Evolutionary conservation across 306 rosid species (phyloP).

Genomic region (Prosopis cineraria): DNA sequence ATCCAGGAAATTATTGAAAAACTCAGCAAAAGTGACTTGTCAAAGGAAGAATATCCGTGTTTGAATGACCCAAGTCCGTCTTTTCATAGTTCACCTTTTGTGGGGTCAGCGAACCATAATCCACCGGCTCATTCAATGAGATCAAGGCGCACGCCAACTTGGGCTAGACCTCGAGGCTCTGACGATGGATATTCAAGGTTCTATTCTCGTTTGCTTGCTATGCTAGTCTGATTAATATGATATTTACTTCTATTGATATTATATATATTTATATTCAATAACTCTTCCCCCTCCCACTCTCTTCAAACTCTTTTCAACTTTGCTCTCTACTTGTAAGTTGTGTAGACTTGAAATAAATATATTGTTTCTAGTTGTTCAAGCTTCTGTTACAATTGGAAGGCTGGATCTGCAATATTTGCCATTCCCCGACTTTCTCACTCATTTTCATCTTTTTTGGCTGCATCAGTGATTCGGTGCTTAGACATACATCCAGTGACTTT

Average conservation of each 20-base stretch:
- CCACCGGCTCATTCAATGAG: slow-evolving; percentile 84
- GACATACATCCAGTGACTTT: slow-evolving; percentile 86
- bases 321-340: not conserved
- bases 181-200: slow-evolving; percentile 99
- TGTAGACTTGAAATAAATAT: slow-evolving; percentile 1
- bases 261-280: slow-evolving; percentile 17
- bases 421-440: not conserved
- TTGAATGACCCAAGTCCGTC: slow-evolving; percentile 85
- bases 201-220: slow-evolving; percentile 13
- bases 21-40: slow-evolving; percentile 69
- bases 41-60: slow-evolving; percentile 94
- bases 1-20: slow-evolving; percentile 89
- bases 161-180: slow-evolving; percentile 92
- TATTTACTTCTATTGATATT: slow-evolving; percentile 20
- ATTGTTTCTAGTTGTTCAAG: slow-evolving; percentile 5
- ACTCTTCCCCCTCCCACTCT: slow-evolving; percentile 3
- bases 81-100: slow-evolving; percentile 60
- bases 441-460: slow-evolving; percentile 28
- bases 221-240: slow-evolving; percentile 7
- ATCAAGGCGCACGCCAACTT: slow-evolving; percentile 82
- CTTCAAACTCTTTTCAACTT: not conserved
- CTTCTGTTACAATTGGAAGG: slow-evolving; percentile 5
- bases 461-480: slow-evolving; percentile 78
- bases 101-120: slow-evolving; percentile 48
- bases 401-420: not conserved